Percentiles rank a stretch among this genome's conserved stretches.
Evolutionary conservation across 225 moss, liverwort and hornwort genomes (phyloP).

Genomic region (Bryum argenteum): DNA sequence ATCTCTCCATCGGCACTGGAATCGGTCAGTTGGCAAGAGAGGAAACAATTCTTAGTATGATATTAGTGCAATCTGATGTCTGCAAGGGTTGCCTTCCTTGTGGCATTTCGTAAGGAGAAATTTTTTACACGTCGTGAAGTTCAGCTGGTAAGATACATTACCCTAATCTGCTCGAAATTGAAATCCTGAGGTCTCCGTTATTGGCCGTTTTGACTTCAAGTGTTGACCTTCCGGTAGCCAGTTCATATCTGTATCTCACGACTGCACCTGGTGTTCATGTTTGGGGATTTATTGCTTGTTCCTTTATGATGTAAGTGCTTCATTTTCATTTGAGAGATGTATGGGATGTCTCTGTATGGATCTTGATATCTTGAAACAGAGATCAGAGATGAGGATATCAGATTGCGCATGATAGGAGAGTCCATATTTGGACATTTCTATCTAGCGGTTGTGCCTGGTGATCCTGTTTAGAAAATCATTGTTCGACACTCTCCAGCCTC

Average conservation of each 20-base stretch:
- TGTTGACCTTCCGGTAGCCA: slow-evolving; percentile 12
- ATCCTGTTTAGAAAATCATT: not conserved
- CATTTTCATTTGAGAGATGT: slow-evolving; percentile 10
- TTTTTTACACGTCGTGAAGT: slow-evolving; percentile 9
- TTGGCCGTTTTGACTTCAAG: slow-evolving; percentile 17
- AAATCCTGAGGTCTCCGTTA: slow-evolving; percentile 12
- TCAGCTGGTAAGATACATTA: slow-evolving; percentile 13
- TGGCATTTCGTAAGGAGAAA: not conserved
- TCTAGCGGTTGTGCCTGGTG: not conserved
- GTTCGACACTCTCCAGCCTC: slow-evolving; percentile 3
- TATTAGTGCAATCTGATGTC: slow-evolving; percentile 7
- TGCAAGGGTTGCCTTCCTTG: not conserved
- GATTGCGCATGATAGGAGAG: not conserved
- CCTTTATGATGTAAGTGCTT: slow-evolving; percentile 8
- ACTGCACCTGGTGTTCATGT: not conserved
- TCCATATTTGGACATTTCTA: not conserved
- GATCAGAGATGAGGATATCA: not conserved
- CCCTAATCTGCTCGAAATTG: slow-evolving; percentile 21
- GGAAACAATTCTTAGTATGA: slow-evolving; percentile 22
- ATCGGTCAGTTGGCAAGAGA: slow-evolving; percentile 2
- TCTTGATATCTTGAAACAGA: slow-evolving; percentile 21
- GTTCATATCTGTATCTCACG: slow-evolving; percentile 9
- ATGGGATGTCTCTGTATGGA: slow-evolving; percentile 11
- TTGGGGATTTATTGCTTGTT: slow-evolving; percentile 2
- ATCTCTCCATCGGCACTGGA: not conserved